These are phyloP conservation scores for Chlamydomonas incerta DNA, from an alignment of 139 green algal genomes.

Conservation along the genomic window DNA sequence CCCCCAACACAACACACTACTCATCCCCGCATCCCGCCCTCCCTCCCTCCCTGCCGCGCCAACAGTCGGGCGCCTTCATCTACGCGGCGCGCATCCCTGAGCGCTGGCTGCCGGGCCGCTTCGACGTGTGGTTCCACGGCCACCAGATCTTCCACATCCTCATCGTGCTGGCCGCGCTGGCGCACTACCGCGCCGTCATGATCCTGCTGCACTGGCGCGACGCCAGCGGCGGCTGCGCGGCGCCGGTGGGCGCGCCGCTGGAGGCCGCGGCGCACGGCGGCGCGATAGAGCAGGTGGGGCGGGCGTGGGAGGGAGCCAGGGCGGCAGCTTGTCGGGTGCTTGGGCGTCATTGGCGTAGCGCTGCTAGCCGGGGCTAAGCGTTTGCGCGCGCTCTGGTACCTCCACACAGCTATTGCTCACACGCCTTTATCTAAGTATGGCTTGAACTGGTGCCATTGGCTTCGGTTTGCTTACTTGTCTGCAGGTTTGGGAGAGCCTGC, in stretches of 20 bases:
- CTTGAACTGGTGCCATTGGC: too few relatives aligned
- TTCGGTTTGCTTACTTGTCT: too few relatives aligned
- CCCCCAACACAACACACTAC: not conserved
- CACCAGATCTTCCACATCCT: constrained; percentile 95
- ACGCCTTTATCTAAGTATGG: too few relatives aligned
- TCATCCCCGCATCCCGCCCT: not conserved
- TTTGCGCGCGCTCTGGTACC: too few relatives aligned
- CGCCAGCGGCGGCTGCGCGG: constrained; percentile 71
- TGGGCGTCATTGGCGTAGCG: too few relatives aligned
- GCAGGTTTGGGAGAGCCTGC: constrained; percentile 32
- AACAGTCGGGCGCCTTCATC: constrained; percentile 82
- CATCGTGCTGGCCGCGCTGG: constrained; percentile 61
- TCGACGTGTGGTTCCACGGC: constrained; percentile 91
- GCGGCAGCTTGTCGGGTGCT: not conserved
- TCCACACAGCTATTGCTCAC: too few relatives aligned
- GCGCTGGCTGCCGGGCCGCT: constrained; percentile 89
- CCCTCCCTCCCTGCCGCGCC: not conserved
- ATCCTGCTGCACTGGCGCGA: constrained; percentile 83
- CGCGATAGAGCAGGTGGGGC: not conserved
- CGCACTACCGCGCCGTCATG: constrained; percentile 65
- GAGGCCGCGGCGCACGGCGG: not conserved
- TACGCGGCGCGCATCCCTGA: constrained; percentile 91
- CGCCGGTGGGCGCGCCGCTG: not conserved
- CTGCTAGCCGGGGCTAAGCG: too few relatives aligned
- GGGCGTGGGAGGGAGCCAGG: constrained; percentile 22